Base-by-base conservation (phyloP, 345 rosid species). In the Euphorbia tirucalli region DNA sequence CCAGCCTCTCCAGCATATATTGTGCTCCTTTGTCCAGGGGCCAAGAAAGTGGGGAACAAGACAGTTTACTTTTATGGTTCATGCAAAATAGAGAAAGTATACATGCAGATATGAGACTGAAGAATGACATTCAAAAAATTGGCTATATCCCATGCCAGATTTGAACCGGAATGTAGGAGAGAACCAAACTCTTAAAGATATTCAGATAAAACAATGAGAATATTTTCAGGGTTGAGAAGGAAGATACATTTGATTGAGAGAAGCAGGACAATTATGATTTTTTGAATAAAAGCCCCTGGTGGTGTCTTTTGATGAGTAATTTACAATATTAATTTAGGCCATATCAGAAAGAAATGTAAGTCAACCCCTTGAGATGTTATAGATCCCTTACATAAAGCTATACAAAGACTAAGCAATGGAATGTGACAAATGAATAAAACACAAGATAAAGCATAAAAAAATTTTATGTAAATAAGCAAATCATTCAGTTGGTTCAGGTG, bases 331-430 rank as follows among this genome's bases (percentile, higher is more conserved):
- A 24, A 68, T 37, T 35, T 15, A 37, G 32, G 52, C 30, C 3
- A 68, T 55, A 14, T 68, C 15, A 11, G 25, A 37, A 68, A n/a
- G n/a, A n/a, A 62, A 39, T 13, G 18, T 28, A 55, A 0, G 71
- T 11, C 21, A 13, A 25, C 52, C 7, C 30, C 27, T 52, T 55
- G 6, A 11, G 3, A 68, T 68, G 24, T 4, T 44, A 68, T 10
- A 21, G 7, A 37, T 35, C 8, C 44, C 65, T 31, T 31, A 3
- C 39, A 19, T n/a, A 32, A 32, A 21, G 9, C 11, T 41, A 62
- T 37, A 37, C 14, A 56, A 25, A 46, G 73, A 9, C 41, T 43
- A 11, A 46, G 52, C 73, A 25, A 59, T 41, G 11, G 52, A 70
- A 58, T 18, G 11, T 10, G 15, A 62, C 0, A n/a, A 37, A 37